Evolutionary conservation across 2,329 filamentous ascomycete species (phyloP).

Genomic region (Xylariaceae sp.): DNA sequence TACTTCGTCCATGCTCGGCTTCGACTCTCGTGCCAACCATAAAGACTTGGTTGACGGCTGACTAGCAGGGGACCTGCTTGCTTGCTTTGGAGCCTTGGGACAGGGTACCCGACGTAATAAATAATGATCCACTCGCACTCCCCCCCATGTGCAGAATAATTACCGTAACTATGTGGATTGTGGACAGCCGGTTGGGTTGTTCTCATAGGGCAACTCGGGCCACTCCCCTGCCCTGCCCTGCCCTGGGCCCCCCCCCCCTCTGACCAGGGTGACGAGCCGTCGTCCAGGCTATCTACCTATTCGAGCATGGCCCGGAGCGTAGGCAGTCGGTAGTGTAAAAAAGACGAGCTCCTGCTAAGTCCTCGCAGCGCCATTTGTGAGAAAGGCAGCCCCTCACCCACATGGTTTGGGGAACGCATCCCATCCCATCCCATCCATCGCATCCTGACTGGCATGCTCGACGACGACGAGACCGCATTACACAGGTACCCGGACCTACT

Average conservation of each 20-base stretch:
- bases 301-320: constrained; percentile 26
- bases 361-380: constrained; percentile 23
- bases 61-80: constrained; percentile 24
- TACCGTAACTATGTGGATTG: constrained; percentile 16
- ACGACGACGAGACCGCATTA: constrained; percentile 24
- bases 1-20: constrained; percentile 19
- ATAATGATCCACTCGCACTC: constrained; percentile 21
- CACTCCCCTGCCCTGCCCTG: constrained; percentile 32
- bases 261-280: constrained; percentile 25
- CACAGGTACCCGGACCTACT: not conserved
- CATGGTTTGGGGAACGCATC: constrained; percentile 19
- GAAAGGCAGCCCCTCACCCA: constrained; percentile 24
- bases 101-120: constrained; percentile 24
- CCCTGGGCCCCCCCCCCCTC: constrained; percentile 25
- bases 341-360: constrained; percentile 13
- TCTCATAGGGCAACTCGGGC: constrained; percentile 32
- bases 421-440: not conserved
- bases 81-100: constrained; percentile 8
- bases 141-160: constrained; percentile 20
- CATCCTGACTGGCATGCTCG: constrained; percentile 24
- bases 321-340: constrained; percentile 22
- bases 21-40: constrained; percentile 24
- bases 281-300: constrained; percentile 26
- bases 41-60: constrained; percentile 24
- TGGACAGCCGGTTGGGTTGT: constrained; percentile 25